phyloP scores from a whole-genome alignment of 2,329 filamentous ascomycete species.

The Thelonectria olida region DNA sequence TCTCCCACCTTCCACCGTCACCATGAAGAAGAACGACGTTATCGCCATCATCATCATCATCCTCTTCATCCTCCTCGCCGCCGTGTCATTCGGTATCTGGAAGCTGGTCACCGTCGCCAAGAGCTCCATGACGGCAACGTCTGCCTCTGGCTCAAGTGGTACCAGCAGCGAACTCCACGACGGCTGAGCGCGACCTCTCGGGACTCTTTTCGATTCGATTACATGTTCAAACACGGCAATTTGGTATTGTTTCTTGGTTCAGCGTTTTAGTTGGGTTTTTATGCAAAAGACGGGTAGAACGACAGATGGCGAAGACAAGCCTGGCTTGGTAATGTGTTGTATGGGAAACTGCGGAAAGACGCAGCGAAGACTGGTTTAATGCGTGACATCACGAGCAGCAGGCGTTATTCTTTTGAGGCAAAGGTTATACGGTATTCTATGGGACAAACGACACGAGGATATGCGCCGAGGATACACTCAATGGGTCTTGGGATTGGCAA shows the following conservation, averaged over 20 bases:
- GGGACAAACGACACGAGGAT: no score
- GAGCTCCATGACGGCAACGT: slow-evolving; percentile 52
- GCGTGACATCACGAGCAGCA: no score
- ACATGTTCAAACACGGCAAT: background rate
- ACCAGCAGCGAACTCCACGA: slow-evolving; percentile 38
- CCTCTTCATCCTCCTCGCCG: slow-evolving; percentile 69
- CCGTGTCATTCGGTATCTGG: slow-evolving; percentile 72
- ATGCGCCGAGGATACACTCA: no score
- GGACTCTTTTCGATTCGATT: background rate
- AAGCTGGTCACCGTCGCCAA: slow-evolving; percentile 64
- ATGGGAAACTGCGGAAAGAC: no score
- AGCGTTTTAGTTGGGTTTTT: background rate
- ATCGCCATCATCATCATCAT: slow-evolving; percentile 76
- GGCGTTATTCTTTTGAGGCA: no score
- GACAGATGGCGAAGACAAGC: background rate
- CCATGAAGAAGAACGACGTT: slow-evolving; percentile 72
- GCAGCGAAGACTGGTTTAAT: no score
- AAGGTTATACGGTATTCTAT: no score
- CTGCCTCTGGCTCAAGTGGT: slow-evolving; percentile 42
- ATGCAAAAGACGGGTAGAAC: background rate
- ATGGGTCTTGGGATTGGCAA: no score
- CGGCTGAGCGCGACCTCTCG: slow-evolving; percentile 1
- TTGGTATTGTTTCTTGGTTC: background rate
- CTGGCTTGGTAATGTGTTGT: slow-evolving; percentile 14
- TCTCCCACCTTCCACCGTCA: slow-evolving; percentile 41